A percentile compares a stretch with the other conserved stretches of the same genome.
These are phyloP conservation scores for Medakamo hakoo DNA, from an alignment of 139 green algal species.

Conservation along the genomic window DNA sequence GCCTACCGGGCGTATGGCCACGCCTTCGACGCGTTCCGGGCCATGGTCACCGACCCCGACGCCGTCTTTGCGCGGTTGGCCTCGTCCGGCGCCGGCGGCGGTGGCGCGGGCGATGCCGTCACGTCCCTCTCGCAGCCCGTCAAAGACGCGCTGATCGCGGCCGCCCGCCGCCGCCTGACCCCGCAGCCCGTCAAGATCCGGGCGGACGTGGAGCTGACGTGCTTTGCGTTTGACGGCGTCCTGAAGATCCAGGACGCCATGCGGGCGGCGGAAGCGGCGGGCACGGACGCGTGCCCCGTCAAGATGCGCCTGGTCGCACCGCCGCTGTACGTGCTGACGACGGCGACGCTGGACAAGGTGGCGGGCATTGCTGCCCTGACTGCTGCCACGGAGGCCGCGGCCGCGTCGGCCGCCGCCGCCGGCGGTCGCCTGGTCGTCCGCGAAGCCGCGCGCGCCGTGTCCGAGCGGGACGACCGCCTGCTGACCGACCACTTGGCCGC, in stretches of 20 bases:
- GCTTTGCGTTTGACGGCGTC: slow-evolving; percentile 93
- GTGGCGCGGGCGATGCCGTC: slow-evolving; percentile 29
- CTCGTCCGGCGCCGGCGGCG: slow-evolving; percentile 33
- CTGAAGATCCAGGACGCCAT: slow-evolving; percentile 92
- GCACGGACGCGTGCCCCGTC: slow-evolving; percentile 69
- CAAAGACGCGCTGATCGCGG: slow-evolving; percentile 75
- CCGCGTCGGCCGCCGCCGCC: slow-evolving; percentile 49
- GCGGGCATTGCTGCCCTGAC: slow-evolving; percentile 46
- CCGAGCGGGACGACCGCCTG: slow-evolving; percentile 78
- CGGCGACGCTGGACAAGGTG: slow-evolving; percentile 83
- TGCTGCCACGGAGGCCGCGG: slow-evolving; percentile 53
- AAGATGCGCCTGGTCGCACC: slow-evolving; percentile 95
- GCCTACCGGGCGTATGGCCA: slow-evolving; percentile 89
- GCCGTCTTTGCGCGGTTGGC: slow-evolving; percentile 45
- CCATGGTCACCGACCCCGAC: slow-evolving; percentile 50
- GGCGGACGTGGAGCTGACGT: slow-evolving; percentile 95
- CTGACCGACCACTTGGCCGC: slow-evolving; percentile 76
- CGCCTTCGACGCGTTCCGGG: slow-evolving; percentile 83
- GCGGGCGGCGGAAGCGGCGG: slow-evolving; percentile 38
- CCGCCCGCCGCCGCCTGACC: slow-evolving; percentile 92
- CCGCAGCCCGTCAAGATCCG: slow-evolving; percentile 98
- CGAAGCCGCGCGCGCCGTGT: slow-evolving; percentile 81
- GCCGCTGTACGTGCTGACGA: slow-evolving; percentile 97
- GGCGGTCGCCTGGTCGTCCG: slow-evolving; percentile 87
- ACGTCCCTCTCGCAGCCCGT: slow-evolving; percentile 48